These are phyloP conservation scores for Cyclanthera cordifolia DNA, from an alignment of 306 rosid genomes.

Conservation along the genomic window DNA sequence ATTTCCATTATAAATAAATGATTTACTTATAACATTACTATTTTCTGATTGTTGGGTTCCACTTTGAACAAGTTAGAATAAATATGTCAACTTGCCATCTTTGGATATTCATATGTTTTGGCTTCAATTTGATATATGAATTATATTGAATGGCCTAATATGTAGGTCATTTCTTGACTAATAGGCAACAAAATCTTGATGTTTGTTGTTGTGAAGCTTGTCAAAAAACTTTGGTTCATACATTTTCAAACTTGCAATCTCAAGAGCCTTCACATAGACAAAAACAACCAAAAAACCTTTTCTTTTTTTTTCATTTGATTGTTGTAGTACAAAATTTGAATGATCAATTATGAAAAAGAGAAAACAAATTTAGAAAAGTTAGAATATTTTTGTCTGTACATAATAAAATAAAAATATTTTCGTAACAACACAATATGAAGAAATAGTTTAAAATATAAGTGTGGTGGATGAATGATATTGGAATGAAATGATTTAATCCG, in stretches of 20 bases:
- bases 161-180: neutral
- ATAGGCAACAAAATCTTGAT: neutral
- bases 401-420: too few species aligned
- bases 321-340: neutral
- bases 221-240: too few species aligned
- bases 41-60: neutral
- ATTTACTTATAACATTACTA: neutral
- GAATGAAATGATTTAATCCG: neutral
- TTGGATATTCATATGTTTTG: neutral
- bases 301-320: too few species aligned
- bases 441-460: too few species aligned
- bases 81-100: neutral
- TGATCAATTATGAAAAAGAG: too few species aligned
- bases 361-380: too few species aligned
- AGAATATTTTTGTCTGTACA: neutral
- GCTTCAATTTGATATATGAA: neutral
- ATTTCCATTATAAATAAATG: neutral
- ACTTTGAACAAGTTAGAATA: slow-evolving; percentile 8
- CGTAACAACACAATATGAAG: neutral
- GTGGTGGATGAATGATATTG: too few species aligned
- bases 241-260: neutral
- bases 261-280: neutral
- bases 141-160: neutral
- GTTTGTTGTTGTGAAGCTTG: neutral
- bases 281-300: neutral